phyloP scores from a whole-genome alignment of 2,329 filamentous ascomycete genomes.

The Elsinoe ampelina region DNA sequence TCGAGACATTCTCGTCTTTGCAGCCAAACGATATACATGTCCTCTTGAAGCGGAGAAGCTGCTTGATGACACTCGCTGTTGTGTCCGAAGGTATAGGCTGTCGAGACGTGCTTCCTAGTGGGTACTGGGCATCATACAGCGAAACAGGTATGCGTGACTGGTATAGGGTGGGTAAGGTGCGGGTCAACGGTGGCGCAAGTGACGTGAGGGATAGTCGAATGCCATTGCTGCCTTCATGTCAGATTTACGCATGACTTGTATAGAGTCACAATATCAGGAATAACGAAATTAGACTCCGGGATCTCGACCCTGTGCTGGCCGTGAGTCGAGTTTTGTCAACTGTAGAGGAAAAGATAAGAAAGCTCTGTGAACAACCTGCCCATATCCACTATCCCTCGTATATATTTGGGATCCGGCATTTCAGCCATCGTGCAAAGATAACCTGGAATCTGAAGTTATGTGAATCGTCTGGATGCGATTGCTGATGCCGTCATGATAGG shows the following conservation, averaged over 20 bases:
- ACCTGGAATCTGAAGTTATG: too few species aligned
- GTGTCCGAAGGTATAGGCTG: slow-evolving; percentile 49
- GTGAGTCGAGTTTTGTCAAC: background rate
- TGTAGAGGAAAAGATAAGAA: background rate
- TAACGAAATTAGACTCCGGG: too few species aligned
- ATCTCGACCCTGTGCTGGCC: too few species aligned
- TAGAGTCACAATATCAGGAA: background rate
- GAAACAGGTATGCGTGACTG: slow-evolving; percentile 72
- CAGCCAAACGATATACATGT: slow-evolving; percentile 65
- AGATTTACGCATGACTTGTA: background rate
- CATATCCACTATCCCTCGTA: slow-evolving; percentile 17
- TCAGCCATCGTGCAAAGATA: background rate
- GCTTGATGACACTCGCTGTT: slow-evolving; percentile 56
- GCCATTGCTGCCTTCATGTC: slow-evolving; percentile 57
- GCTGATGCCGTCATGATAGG: too few species aligned
- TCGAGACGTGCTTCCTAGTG: slow-evolving; percentile 28
- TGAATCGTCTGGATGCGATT: too few species aligned
- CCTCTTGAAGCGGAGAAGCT: slow-evolving; percentile 59
- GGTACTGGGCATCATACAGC: slow-evolving; percentile 67
- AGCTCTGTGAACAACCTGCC: slow-evolving; percentile 14
- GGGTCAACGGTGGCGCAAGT: slow-evolving; percentile 59
- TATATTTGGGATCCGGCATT: slow-evolving; percentile 2
- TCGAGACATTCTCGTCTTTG: slow-evolving; percentile 52
- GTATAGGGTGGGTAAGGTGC: slow-evolving; percentile 68
- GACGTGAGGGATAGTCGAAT: slow-evolving; percentile 87